Percentiles rank a stretch among this genome's conserved stretches.
phyloP scores from a whole-genome alignment of 495 filamentous ascomycete genomes.

The Daldinia bambusicola region DNA sequence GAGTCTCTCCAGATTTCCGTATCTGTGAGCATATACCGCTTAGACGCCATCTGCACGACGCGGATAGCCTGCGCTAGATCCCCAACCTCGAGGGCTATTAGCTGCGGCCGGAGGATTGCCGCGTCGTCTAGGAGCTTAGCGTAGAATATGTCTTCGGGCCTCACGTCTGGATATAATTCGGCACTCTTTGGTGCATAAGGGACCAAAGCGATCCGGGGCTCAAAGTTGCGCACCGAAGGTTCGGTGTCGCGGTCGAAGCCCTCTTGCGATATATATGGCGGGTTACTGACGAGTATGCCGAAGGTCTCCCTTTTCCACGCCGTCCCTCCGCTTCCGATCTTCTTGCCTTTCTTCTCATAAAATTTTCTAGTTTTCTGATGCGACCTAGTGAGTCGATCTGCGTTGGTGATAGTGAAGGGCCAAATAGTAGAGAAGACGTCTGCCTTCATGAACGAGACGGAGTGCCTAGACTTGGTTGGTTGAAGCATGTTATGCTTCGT shows the following conservation, averaged over 20 bases:
- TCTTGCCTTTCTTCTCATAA: too few species aligned
- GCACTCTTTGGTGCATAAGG: slow-evolving; percentile 45
- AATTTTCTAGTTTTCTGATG: too few species aligned
- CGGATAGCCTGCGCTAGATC: slow-evolving; percentile 67
- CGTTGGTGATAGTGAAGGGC: slow-evolving; percentile 19
- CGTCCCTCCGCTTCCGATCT: too few species aligned
- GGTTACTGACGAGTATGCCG: slow-evolving; percentile 87
- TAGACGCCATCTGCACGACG: slow-evolving; percentile 59
- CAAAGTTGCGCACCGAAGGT: slow-evolving; percentile 79
- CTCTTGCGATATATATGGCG: slow-evolving; percentile 82
- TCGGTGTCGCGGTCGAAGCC: slow-evolving; percentile 67
- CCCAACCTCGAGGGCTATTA: slow-evolving; percentile 68
- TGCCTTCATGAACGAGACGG: slow-evolving; percentile 60
- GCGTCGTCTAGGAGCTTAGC: slow-evolving; percentile 59
- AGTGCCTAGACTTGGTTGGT: background rate
- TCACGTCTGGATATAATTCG: slow-evolving; percentile 4
- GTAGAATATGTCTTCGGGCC: slow-evolving; percentile 70
- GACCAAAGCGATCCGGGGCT: slow-evolving; percentile 82
- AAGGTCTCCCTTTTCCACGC: slow-evolving; percentile 40
- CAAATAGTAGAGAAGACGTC: slow-evolving; percentile 63
- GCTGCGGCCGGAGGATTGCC: slow-evolving; percentile 46
- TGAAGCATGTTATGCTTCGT: slow-evolving; percentile 25
- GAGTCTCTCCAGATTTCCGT: slow-evolving; percentile 67
- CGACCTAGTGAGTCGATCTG: background rate
- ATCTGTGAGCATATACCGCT: slow-evolving; percentile 26